phyloP scores from a whole-genome alignment of 768 basidiomycete species.

The Rhizopogon roseolus region DNA sequence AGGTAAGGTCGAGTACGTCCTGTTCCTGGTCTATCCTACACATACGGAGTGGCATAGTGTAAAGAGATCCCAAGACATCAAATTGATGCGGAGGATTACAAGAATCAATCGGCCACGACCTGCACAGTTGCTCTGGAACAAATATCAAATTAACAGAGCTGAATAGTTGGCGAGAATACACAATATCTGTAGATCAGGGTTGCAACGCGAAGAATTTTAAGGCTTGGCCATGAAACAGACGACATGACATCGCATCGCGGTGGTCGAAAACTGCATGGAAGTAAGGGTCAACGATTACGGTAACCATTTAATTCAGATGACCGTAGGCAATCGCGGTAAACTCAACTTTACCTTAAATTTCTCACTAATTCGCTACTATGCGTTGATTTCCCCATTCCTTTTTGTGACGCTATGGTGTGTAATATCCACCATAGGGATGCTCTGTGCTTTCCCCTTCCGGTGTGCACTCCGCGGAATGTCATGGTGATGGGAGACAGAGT shows the following conservation, averaged over 20 bases:
- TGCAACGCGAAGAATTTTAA: background rate
- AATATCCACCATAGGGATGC: slow-evolving; percentile 1
- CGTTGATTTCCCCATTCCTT: too few species aligned
- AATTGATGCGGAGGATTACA: background rate
- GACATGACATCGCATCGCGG: background rate
- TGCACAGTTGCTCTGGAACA: background rate
- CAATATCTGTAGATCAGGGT: background rate
- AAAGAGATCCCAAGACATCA: background rate
- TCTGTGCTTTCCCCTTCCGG: background rate
- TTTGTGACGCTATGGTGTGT: background rate
- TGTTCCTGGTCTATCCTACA: too few species aligned
- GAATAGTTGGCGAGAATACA: background rate
- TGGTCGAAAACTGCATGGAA: background rate
- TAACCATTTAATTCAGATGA: too few species aligned
- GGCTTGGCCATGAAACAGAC: background rate
- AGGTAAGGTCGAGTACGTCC: too few species aligned
- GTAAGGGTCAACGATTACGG: background rate
- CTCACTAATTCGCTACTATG: background rate
- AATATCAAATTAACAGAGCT: background rate
- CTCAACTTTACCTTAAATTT: background rate
- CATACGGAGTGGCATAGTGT: background rate
- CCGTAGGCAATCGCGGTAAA: background rate
- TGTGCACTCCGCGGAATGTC: background rate
- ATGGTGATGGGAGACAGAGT: background rate
- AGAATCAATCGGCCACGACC: too few species aligned